These are phyloP conservation scores for Rhazya stricta DNA, from an alignment of 257 asterid genomes.

Conservation along the genomic window DNA sequence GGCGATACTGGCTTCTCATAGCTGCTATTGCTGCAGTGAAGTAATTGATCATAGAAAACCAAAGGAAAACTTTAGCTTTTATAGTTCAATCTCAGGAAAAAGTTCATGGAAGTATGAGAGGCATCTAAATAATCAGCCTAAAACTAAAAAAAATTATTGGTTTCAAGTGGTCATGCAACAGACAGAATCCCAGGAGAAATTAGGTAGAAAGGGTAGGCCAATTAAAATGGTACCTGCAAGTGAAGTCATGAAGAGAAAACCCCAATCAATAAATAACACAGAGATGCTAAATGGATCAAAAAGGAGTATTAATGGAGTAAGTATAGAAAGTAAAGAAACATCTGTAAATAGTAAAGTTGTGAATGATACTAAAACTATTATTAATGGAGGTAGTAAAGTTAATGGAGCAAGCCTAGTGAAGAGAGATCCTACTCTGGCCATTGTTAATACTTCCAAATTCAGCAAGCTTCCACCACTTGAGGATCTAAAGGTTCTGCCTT, in stretches of 20 bases:
- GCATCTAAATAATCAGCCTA: conserved; percentile 14
- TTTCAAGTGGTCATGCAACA: conserved; percentile 49
- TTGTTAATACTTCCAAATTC: conserved; percentile 21
- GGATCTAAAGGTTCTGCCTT: conserved; percentile 67
- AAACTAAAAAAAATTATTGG: conserved; percentile 22
- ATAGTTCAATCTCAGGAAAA: conserved; percentile 33
- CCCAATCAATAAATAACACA: conserved; percentile 24
- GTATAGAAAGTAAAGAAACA: conserved; percentile 29
- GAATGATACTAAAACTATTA: conserved; percentile 43
- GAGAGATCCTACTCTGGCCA: conserved; percentile 35
- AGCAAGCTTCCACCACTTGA: conserved; percentile 62
- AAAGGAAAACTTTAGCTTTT: conserved; percentile 45
- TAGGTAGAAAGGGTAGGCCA: conserved; percentile 57
- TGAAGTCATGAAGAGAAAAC: conserved; percentile 39
- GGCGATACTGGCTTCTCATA: conserved; percentile 60
- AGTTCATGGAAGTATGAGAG: conserved; percentile 25
- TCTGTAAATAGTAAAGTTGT: conserved; percentile 18
- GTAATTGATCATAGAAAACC: conserved; percentile 30
- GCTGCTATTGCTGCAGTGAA: conserved; percentile 55
- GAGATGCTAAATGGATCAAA: conserved; percentile 35
- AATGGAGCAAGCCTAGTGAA: conserved; percentile 49
- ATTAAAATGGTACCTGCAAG: conserved; percentile 67
- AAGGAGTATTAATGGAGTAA: conserved; percentile 34
- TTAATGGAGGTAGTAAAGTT: conserved; percentile 32
- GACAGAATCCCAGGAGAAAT: conserved; percentile 42